Base-by-base conservation (phyloP, 345 rosid species). In the Hypericum androsaemum region DNA sequence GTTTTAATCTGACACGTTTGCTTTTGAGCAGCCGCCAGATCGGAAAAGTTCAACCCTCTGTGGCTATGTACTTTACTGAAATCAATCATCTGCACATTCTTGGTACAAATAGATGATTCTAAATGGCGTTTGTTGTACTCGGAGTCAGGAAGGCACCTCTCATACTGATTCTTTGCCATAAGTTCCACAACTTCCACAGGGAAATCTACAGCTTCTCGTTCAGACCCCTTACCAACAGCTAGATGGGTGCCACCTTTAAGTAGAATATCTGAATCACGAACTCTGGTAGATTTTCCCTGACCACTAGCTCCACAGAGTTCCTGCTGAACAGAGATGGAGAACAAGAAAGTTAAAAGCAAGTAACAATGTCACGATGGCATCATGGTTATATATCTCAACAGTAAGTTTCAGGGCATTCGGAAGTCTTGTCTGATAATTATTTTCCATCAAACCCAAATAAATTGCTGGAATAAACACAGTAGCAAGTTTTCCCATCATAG, bases 121-220 rank as follows among this genome's bases (percentile, higher is more conserved):
- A 68, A 15, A 32, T 67, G 64, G 57, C 50, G 61, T 55, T 66
- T 75, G 22, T 66, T 85, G 42, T 57, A 67, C 49, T 74, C 84
- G 58, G 71, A 63, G 74, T 86, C 86, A 12, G 89, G 81, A 56
- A 77, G 92, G 65, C 87, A 74, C 72, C 86, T 79, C 71, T 86
- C 99, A 47, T 80, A 82, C 62, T 86, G 97, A 74, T 78, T 70
- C 71, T 77, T 86, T 60, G 99, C 95, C 89, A 86, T 77, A 63
- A 86, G 88, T 70, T 94, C 97, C 22, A 77, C 97, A 53, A 94
- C 86, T 63, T 86, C 99, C 97, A 86, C 83, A 10, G 96, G 89
- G 59, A 81, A 80, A 76, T 88, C 98, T 37, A 39, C 53, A 66
- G 50, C 57, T 64, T 70, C 79, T 56, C 65, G 82, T 56, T 86